Conservation (phyloP, 441 rosid species). For the Rhodomyrtus psidioides region DNA sequence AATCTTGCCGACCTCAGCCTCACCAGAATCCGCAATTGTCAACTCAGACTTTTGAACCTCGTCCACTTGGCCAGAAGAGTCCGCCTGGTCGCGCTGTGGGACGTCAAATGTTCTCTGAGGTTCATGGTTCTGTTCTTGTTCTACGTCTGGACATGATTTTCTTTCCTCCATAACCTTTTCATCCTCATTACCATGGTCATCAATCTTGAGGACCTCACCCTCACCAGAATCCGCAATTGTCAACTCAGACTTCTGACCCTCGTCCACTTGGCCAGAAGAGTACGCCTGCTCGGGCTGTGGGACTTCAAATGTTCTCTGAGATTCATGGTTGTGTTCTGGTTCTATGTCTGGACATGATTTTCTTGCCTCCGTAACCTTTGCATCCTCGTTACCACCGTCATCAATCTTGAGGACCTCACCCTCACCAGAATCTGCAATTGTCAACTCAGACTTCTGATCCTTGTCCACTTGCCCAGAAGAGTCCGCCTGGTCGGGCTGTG, state of each 20-base stretch:
- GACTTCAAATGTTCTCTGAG: neutral
- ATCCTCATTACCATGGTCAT: neutral
- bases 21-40: neutral
- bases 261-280: neutral
- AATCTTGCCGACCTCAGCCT: neutral
- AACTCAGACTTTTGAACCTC: neutral
- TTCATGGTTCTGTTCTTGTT: neutral
- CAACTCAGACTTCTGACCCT: neutral
- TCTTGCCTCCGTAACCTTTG: neutral
- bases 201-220: neutral
- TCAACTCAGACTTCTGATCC: neutral
- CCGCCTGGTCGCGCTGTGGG: neutral
- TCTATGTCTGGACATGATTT: neutral
- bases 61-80: neutral
- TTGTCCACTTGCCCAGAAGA: neutral
- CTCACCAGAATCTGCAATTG: neutral
- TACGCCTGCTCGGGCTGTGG: neutral
- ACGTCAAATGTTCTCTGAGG: neutral
- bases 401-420: neutral
- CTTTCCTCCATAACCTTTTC: neutral
- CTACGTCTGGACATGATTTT: neutral
- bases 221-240: neutral
- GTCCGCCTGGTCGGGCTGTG: neutral
- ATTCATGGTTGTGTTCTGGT: no score
- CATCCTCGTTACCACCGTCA: neutral